Conservation (phyloP, 2,329 filamentous ascomycete genomes). For the Nakataea oryzae region DNA sequence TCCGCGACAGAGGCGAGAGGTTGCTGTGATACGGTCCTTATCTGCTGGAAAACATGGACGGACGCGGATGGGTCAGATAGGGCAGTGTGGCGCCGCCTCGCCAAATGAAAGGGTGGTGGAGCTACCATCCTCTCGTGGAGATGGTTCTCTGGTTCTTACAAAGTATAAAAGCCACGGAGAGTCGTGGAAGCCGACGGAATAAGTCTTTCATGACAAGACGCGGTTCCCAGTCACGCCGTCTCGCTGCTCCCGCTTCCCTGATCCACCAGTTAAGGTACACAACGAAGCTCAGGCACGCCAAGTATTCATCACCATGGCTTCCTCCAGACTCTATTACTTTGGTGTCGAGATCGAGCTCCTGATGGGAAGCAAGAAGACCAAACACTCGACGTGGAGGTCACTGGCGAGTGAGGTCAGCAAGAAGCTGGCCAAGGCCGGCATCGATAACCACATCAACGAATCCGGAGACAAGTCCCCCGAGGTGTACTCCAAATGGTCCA, state of each 20-base stretch:
- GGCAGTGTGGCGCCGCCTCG: background rate
- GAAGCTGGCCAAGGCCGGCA: slow-evolving; percentile 18
- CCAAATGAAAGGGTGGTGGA: background rate
- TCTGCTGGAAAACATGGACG: background rate
- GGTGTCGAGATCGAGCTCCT: slow-evolving; percentile 28
- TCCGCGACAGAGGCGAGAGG: background rate
- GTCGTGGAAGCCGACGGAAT: background rate
- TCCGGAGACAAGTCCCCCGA: slow-evolving; percentile 14
- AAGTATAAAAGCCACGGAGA: background rate
- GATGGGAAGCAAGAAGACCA: slow-evolving; percentile 19
- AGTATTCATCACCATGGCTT: background rate
- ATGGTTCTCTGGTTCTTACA: background rate
- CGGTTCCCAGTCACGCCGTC: background rate
- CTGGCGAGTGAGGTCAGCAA: slow-evolving; percentile 23
- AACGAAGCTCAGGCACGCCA: background rate
- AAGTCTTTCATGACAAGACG: background rate
- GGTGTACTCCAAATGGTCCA: slow-evolving; percentile 25
- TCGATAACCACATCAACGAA: slow-evolving; percentile 21
- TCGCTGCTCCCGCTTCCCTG: background rate
- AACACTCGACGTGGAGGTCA: slow-evolving; percentile 18
- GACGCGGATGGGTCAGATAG: background rate
- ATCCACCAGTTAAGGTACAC: background rate
- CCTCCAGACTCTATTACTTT: slow-evolving; percentile 14
- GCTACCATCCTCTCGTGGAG: background rate
- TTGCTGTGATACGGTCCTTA: background rate